Conservation (phyloP, 495 filamentous ascomycete genomes). For the Umbilicaria muhlenbergii region DNA sequence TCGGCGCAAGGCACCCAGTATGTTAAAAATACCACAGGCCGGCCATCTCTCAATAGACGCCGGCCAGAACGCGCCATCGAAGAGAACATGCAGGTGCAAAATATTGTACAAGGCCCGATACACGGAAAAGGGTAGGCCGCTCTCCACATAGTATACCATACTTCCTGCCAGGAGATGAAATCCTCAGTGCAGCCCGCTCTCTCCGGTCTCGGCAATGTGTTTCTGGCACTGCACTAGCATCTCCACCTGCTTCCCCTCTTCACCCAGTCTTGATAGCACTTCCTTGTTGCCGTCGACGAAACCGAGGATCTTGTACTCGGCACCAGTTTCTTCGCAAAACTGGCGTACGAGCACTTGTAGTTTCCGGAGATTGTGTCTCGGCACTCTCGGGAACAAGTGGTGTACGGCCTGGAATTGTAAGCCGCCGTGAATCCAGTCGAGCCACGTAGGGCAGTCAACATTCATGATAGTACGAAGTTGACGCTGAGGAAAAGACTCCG, state of each 20-base stretch:
- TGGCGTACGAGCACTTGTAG: constrained; percentile 24
- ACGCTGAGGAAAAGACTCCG: constrained; percentile 32
- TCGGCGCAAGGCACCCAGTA: no score
- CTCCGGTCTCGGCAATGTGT: constrained; percentile 6
- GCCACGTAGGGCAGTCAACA: constrained; percentile 30
- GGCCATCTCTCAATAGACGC: no score
- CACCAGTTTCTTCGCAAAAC: constrained; percentile 26
- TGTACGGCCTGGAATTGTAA: constrained; percentile 35
- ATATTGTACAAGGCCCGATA: no score
- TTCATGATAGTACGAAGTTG: constrained; percentile 35
- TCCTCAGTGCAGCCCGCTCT: constrained; percentile 14
- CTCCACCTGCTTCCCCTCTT: constrained; percentile 4
- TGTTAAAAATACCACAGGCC: no score
- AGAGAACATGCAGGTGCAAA: no score
- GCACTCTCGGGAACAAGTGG: constrained; percentile 30
- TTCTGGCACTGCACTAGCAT: constrained; percentile 7
- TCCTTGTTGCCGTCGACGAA: constrained; percentile 16
- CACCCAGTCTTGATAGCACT: constrained; percentile 4
- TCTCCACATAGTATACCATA: no score
- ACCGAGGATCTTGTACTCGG: constrained; percentile 25
- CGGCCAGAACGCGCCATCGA: no score
- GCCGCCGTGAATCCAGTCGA: constrained; percentile 32
- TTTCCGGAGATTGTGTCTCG: constrained; percentile 28
- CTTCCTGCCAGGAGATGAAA: no score
- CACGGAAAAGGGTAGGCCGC: no score